Evolutionary conservation across 257 asterid genomes (phyloP), one percentile per base, ranked within the genome.

Genomic region (Craterostigma plantagineum): DNA sequence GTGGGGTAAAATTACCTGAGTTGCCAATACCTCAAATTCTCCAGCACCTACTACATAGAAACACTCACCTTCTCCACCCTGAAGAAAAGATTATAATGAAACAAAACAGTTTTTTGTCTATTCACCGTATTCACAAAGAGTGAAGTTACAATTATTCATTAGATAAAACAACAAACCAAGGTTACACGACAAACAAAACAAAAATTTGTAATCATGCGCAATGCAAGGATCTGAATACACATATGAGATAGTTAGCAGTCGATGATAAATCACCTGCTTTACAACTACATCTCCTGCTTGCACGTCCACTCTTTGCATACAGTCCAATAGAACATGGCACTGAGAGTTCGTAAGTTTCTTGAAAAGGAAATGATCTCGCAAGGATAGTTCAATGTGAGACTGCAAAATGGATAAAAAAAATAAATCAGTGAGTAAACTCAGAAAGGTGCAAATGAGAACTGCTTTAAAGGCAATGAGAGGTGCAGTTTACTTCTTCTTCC

Each of bases 41-140:
- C 98, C 98, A 66, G 63, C 60, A 47, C 95, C 95, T 65, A 87
- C 83, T 51, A 87, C 95, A 51, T 71, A 87, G 65, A 82, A 87
- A 63, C 92, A 82, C 62, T 87, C 95, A 63, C 98, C 86, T 64
- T 87, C 95, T 66, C 83, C 86, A 53, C 93, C 98, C 98, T 87
- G 79, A 63, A 68, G n/a, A 23, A 23, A 66, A 46, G 37, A 41
- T 27, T 47, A 51, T 11, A 52, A 11, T 3, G 15, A 9, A 36
- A 3, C 45, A 40, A 40, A 40, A 36, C 8, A 12, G 40, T 10
- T 23, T 2, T 6, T 23, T 23, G 2, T 23, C 30, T 23, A 23
- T 23, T 23, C 30, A 23, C 2, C 2, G 30, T 23, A 23, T 23
- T 23, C 30, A 23, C 30, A 2, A 23, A 2, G 30, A 2, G 30